Percentiles rank a stretch among this genome's conserved stretches.
Evolutionary conservation across 345 rosid species (phyloP).

Genomic region (Linum usitatissimum): DNA sequence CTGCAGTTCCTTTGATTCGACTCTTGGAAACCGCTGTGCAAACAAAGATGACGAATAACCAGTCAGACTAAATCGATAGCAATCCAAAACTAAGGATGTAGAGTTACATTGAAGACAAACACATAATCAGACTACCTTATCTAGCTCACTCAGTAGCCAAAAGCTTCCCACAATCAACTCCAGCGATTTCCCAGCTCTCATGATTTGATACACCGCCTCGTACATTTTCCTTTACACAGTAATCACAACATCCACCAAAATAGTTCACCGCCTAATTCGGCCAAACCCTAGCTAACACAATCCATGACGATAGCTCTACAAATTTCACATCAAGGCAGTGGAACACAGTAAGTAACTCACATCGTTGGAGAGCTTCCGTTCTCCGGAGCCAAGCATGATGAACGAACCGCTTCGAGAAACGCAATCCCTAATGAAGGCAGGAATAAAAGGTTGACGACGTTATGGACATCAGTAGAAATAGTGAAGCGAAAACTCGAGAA

Average conservation of each 20-base stretch:
- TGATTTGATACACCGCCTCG: constrained; percentile 52
- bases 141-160: constrained; percentile 56
- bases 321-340: neutral
- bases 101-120: too few species aligned
- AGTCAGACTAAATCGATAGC: neutral
- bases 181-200: constrained; percentile 48
- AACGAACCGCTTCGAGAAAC: neutral
- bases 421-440: neutral
- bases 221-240: constrained; percentile 54
- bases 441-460: neutral
- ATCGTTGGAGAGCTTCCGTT: neutral
- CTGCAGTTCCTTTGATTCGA: constrained; percentile 15
- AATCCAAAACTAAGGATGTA: neutral
- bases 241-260: neutral
- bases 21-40: constrained; percentile 44
- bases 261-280: too few species aligned
- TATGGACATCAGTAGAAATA: neutral
- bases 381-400: neutral
- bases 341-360: too few species aligned
- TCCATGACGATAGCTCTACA: neutral
- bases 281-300: neutral
- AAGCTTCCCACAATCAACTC: constrained; percentile 62
- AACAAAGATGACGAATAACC: neutral
- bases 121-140: constrained; percentile 29
- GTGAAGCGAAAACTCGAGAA: neutral